Base-by-base conservation (phyloP, 2,329 filamentous ascomycete species). In the Penicillium sp. region DNA sequence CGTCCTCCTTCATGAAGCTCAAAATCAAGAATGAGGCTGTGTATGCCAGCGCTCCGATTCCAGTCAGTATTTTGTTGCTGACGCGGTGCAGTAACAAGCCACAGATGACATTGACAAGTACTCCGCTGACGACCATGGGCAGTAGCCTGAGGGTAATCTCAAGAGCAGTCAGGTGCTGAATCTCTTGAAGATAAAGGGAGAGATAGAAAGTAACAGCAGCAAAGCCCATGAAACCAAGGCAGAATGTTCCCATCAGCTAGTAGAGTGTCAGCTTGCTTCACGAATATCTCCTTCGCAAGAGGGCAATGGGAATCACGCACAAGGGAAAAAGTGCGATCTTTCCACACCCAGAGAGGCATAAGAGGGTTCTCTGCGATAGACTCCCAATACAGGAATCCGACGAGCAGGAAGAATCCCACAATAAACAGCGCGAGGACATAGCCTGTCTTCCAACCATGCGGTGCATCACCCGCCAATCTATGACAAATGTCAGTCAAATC, bases 181-280 rank as follows among this genome's bases (percentile, higher is more conserved):
- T 70, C 34, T 83, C 73, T 68, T 90, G 86, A 74, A 90, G 83
- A 68, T 84, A 88, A 7, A 88, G 79, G 0, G 86, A 79, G 2
- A 87, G 72, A 82, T 85, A 88, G 69, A 89, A 89, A 16, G 79
- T 72, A 29, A 81, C 77, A 5, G 83, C 77, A 1, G 81, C 77
- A 62, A 90, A 90, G 5, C 81, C 81, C 72, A 87, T 83, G 63
- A 84, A 86, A 5, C 86, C 86, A 2, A 87, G 74, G 8, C 83
- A 77, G 24, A 86, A 74, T 4, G 83, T 80, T 5, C 74, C 63
- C 39, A 88, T 82, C 24, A 86, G 77, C 79, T 83, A 52, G 13
- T 36, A 32, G 6, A 10, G 5, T 5, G 44, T 59, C 38, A 58
- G 46, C 24, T 44, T 24, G 1, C 10, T 29, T 21, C 1, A n/a